Evolutionary conservation across 2,329 filamentous ascomycete genomes (phyloP), one percentile per base, ranked within the genome.

Genomic region (Curvularia lunata): DNA sequence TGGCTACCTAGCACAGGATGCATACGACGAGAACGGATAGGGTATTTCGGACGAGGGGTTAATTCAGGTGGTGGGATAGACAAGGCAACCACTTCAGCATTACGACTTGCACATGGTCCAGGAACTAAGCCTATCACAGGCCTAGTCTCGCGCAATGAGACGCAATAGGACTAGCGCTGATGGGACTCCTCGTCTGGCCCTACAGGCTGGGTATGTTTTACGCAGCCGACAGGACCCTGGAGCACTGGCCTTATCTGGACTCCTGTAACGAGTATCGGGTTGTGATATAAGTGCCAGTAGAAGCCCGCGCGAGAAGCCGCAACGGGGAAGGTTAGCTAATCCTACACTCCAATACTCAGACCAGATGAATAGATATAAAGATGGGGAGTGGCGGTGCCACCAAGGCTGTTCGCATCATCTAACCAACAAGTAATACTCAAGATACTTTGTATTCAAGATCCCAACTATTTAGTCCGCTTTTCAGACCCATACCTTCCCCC

Each of bases 121-220:
- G 7, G 16, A 34, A 54, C 69, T 69, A 68, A 57, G 47, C 68
- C 64, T 40, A 41, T 67, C 70, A 62, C 59, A 63, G 68, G 59
- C 6, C 16, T 70, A 59, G 63, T 61, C 69, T 56, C 54, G 62
- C 70, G 68, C 47, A 49, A 27, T 49, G 47, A 28, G 47, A 38
- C 47, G 47, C 47, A 49, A 38, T 38, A 49, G 34, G 47, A 10
- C 8, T 49, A 49, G 47, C 32, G 18, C 18, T 7, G 34, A 40
- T 18, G 18, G 7, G 5, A 30, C 34, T n/a, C 27, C 41, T 27
- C 28, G 21, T 23, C 23, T 19, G 23, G 13, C 45, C 18, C 23
- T 21, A 48, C 27, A 21, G 13, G 34, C 18, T 28, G 16, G 23
- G 13, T n/a, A 19, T 30, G 10, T 28, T 32, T n/a, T 27, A 23